Conservation (phyloP, 2,329 filamentous ascomycete species). For the Phaeosphaeriaceae sp. region DNA sequence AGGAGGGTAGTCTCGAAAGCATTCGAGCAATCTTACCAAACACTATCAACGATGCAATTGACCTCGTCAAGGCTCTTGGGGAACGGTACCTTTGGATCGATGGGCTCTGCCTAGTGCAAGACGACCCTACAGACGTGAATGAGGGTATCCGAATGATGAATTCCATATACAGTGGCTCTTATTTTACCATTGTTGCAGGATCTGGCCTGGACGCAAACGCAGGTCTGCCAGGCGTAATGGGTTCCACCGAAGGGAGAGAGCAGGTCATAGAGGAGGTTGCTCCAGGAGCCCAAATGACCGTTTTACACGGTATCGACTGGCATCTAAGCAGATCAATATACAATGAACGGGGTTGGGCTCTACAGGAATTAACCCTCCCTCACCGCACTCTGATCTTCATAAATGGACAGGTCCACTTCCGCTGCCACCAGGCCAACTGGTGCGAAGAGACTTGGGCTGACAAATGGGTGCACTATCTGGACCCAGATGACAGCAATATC, state of each 20-base stretch:
- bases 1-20: no score
- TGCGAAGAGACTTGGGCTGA: constrained; percentile 10
- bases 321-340: constrained; percentile 4
- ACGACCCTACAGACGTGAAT: constrained; percentile 2
- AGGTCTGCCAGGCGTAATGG: constrained; percentile 5
- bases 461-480: constrained; percentile 1
- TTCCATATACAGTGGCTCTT: constrained; percentile 6
- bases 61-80: constrained; percentile 2
- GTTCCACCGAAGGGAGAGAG: not conserved
- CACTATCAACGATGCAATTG: constrained; percentile 10
- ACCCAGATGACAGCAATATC: constrained; percentile 9
- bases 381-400: constrained; percentile 4
- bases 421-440: constrained; percentile 9
- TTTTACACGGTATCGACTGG: constrained; percentile 6
- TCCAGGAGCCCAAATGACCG: not conserved
- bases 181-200: constrained; percentile 7
- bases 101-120: constrained; percentile 9
- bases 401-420: constrained; percentile 4
- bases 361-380: constrained; percentile 7
- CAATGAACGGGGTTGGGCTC: constrained; percentile 7
- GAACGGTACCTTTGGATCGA: constrained; percentile 13
- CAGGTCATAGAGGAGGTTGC: not conserved
- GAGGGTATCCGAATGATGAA: constrained; percentile 6
- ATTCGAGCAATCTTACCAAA: not conserved
- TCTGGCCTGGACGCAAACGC: constrained; percentile 3